Conservation (phyloP, 306 rosid genomes). For the Lathyrus aphaca region DNA sequence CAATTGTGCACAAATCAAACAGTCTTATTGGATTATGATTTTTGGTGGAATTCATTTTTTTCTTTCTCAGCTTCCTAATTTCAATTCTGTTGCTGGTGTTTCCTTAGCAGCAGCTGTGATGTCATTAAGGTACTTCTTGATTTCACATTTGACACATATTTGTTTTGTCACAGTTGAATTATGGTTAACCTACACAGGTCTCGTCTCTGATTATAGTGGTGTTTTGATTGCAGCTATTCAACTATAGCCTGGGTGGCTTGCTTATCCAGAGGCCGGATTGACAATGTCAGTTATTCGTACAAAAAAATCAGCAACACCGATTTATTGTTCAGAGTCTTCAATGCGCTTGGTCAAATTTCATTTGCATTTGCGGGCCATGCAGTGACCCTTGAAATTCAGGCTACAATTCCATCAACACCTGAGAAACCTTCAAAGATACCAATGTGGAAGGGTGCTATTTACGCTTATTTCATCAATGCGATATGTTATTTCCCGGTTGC, state of each 20-base stretch:
- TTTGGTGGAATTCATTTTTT: conserved; percentile 85
- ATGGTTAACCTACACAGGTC: too few relatives aligned
- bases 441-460: conserved; percentile 87
- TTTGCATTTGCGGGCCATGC: conserved; percentile 97
- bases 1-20: conserved; percentile 66
- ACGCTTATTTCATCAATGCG: conserved; percentile 79
- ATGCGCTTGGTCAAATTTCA: conserved; percentile 84
- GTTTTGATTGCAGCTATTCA: conserved; percentile 67
- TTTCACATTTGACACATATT: neutral
- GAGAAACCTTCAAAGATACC: conserved; percentile 77
- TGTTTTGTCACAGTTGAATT: too few relatives aligned
- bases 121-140: conserved; percentile 69
- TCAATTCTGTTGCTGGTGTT: conserved; percentile 88
- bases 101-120: conserved; percentile 89
- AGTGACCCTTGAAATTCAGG: conserved; percentile 87
- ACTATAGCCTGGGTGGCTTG: conserved; percentile 91
- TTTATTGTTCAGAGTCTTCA: conserved; percentile 70
- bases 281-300: conserved; percentile 78
- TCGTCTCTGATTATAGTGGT: neutral
- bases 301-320: conserved; percentile 63
- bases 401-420: conserved; percentile 90
- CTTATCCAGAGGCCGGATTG: conserved; percentile 58
- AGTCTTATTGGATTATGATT: conserved; percentile 81
- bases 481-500: conserved; percentile 96
- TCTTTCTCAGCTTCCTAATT: conserved; percentile 96